A percentile compares a stretch with the other conserved stretches of the same genome.
Evolutionary conservation across 2,329 filamentous ascomycete species (phyloP).

Genomic region (Stagonosporopsis cucurbitacearum): DNA sequence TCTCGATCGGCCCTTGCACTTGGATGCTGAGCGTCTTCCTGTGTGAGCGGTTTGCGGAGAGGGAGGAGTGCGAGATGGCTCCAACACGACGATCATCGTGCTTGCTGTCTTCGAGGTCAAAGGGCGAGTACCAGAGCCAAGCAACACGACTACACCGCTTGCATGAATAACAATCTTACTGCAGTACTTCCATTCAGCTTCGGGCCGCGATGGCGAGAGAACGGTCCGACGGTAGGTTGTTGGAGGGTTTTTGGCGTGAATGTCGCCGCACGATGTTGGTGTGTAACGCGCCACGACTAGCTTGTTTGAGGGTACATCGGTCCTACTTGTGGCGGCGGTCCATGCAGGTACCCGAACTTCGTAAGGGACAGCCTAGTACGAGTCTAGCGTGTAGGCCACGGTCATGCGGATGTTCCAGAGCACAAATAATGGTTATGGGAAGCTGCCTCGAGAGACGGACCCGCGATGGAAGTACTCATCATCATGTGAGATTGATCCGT

Average conservation of each 20-base stretch:
- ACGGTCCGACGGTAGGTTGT: neutral
- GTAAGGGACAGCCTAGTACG: too few relatives aligned
- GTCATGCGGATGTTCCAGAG: neutral
- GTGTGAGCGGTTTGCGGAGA: too few relatives aligned
- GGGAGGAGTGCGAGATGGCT: neutral
- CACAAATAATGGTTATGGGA: too few relatives aligned
- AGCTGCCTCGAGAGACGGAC: too few relatives aligned
- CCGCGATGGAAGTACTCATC: too few relatives aligned
- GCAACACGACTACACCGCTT: neutral
- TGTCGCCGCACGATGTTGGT: neutral
- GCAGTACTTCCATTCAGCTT: neutral
- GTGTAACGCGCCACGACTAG: neutral
- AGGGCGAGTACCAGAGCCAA: neutral
- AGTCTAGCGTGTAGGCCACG: neutral
- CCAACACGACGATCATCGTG: neutral
- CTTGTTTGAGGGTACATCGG: neutral
- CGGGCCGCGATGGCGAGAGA: neutral
- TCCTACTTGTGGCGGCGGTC: neutral
- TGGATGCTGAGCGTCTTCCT: too few relatives aligned
- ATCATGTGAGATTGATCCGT: too few relatives aligned
- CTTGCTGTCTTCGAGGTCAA: neutral
- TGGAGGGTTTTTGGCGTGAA: neutral
- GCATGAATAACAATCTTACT: neutral
- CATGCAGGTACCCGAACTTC: neutral
- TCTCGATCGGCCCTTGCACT: neutral